Base-by-base conservation (phyloP, 345 rosid species). In the Trapa bicornis region DNA sequence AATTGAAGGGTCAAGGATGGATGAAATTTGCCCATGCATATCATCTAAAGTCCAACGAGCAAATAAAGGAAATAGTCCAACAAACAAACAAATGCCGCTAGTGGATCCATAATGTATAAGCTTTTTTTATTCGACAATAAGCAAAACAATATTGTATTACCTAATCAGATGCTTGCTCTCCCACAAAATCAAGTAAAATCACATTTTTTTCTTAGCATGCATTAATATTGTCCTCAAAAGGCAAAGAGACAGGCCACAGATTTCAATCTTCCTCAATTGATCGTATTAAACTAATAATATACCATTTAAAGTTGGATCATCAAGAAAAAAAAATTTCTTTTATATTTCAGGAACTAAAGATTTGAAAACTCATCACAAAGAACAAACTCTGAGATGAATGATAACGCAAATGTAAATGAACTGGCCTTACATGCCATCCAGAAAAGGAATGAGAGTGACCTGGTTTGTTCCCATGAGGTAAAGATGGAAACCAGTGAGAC, bases 401-500 rank as follows among this genome's bases (percentile, higher is more conserved):
- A 13, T 39, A 67, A 53, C 39, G 4, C 16, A n/a, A 17, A 38
- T 35, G 17, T 33, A 4, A 17, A 1, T 9, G 35, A 33, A 58
- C 37, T 11, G 16, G 72, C 38, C 50, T 16, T 57, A 37, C 60
- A 39, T 32, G 33, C 2, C 32, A 47, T 7, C 32, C 37, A 58
- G 16, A 37, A 3, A 43, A 17, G 37, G 67, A 14, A 38, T 10
- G 64, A 14, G 22, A 80, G 88, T 73, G 68, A 88, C 99, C 91
- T 94, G 97, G 77, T 94, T 94, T 43, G 95, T 83, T 72, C 86
- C 82, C 22, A 91, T 89, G 69, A 94, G 96, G 79, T 94, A 91
- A 69, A 84, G 79, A 79, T 94, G 99, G 76, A 91, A 91, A 66
- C 96, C 97, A 6, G 97, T 87, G 61, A 94, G 92, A 39, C 99